Conservation (phyloP, 345 rosid genomes). For the Salix arbutifolia region DNA sequence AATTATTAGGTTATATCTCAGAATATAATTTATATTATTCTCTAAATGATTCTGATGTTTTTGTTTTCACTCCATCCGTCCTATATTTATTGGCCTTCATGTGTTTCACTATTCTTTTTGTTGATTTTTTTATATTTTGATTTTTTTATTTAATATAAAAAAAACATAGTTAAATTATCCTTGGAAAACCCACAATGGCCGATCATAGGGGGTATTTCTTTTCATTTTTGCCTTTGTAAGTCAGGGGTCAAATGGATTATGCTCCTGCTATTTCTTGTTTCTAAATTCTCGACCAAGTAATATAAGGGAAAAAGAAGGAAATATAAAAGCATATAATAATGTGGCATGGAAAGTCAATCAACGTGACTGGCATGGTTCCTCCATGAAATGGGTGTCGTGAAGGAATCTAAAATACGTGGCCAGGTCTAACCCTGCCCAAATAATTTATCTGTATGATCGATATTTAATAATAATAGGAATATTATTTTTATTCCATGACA, state of each 20-base stretch:
- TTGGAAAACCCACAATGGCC: no score
- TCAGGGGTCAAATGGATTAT: not conserved
- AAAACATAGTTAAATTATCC: no score
- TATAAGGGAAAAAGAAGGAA: not conserved
- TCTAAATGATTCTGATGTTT: no score
- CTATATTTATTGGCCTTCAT: no score
- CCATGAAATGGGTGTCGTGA: not conserved
- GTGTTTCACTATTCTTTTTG: no score
- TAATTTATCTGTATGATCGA: not conserved
- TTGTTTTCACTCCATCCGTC: no score
- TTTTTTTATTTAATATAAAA: no score
- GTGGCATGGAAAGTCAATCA: not conserved
- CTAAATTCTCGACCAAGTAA: not conserved
- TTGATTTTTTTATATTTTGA: no score
- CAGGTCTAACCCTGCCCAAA: not conserved
- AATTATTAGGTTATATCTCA: no score
- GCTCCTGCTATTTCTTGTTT: not conserved
- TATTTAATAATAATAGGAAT: not conserved
- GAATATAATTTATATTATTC: no score
- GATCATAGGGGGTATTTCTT: no score
- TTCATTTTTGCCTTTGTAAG: not conserved
- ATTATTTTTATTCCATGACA: not conserved
- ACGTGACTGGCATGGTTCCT: constrained; percentile 9
- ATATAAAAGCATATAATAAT: not conserved
- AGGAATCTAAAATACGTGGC: constrained; percentile 6